phyloP scores from a whole-genome alignment of 352 stramenopile genomes.

The Hyaloperonospora arabidopsidis region DNA sequence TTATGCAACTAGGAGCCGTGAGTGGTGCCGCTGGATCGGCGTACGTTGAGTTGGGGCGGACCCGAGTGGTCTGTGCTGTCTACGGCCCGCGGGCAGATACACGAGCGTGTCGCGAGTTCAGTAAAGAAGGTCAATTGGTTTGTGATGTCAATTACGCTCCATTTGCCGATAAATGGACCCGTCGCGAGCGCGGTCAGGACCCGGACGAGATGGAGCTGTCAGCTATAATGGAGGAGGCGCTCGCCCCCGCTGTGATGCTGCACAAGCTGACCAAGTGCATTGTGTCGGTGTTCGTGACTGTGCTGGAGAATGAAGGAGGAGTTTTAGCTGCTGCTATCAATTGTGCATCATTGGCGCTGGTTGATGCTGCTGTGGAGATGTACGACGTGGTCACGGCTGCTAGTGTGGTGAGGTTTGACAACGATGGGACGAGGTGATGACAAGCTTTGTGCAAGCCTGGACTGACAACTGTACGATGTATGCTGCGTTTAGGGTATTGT shows the following conservation, averaged over 20 bases:
- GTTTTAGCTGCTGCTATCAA: constrained; percentile 79
- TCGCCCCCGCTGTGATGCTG: constrained; percentile 79
- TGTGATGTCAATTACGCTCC: constrained; percentile 87
- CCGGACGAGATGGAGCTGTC: constrained; percentile 78
- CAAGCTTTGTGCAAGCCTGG: background rate
- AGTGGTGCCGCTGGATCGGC: constrained; percentile 80
- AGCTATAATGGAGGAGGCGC: constrained; percentile 59
- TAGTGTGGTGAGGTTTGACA: constrained; percentile 37
- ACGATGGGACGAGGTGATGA: background rate
- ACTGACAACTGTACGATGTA: constrained; percentile 4
- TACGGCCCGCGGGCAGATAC: constrained; percentile 82
- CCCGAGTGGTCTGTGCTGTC: constrained; percentile 81
- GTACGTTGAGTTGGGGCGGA: constrained; percentile 85
- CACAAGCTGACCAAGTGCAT: constrained; percentile 86
- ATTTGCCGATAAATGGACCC: constrained; percentile 55
- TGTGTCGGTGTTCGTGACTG: constrained; percentile 82
- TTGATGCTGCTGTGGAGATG: constrained; percentile 87
- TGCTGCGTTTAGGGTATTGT: constrained; percentile 35
- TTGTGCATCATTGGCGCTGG: constrained; percentile 81
- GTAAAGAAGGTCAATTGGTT: constrained; percentile 75
- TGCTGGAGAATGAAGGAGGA: constrained; percentile 81
- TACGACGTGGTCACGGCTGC: constrained; percentile 84
- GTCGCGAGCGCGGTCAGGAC: constrained; percentile 68
- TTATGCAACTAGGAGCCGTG: constrained; percentile 76
- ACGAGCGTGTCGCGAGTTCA: constrained; percentile 70